Evolutionary conservation across 148 eudicot species (phyloP).

Genomic region (Camellia lanceoleosa): DNA sequence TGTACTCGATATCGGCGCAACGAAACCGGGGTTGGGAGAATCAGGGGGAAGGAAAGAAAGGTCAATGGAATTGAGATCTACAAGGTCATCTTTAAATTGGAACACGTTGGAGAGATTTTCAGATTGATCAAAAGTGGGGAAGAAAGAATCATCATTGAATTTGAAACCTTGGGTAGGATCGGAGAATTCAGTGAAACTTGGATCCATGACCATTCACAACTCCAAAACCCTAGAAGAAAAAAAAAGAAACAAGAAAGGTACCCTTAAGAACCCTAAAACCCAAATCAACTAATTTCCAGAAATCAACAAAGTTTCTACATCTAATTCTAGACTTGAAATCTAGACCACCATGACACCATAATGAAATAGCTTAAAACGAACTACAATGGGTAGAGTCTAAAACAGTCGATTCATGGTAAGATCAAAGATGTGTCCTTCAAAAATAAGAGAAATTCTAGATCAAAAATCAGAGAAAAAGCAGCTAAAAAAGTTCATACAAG

Average conservation of each 20-base stretch:
- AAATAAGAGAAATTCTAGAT: no score
- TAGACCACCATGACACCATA: neutral
- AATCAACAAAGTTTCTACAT: no score
- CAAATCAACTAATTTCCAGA: no score
- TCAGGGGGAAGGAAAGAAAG: conserved; percentile 13
- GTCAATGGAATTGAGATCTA: conserved; percentile 21
- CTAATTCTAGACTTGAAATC: neutral
- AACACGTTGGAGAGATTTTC: conserved; percentile 7
- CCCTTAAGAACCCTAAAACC: neutral
- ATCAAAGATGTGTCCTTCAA: no score
- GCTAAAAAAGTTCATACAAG: no score
- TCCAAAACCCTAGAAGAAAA: no score
- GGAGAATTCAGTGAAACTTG: conserved; percentile 6
- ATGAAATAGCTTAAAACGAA: neutral
- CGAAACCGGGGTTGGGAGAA: conserved; percentile 15
- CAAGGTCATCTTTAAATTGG: conserved; percentile 11
- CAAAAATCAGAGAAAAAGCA: no score
- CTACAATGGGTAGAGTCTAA: neutral
- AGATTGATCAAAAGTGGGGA: neutral
- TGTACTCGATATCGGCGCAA: conserved; percentile 18
- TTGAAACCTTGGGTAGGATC: conserved; percentile 5
- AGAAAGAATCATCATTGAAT: conserved; percentile 13
- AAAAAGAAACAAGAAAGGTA: neutral
- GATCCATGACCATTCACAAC: conserved; percentile 7
- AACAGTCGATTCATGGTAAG: no score